Percentiles rank a stretch among this genome's conserved stretches.
Evolutionary conservation across 345 rosid species (phyloP).

Genomic region (Populus ilicifolia): DNA sequence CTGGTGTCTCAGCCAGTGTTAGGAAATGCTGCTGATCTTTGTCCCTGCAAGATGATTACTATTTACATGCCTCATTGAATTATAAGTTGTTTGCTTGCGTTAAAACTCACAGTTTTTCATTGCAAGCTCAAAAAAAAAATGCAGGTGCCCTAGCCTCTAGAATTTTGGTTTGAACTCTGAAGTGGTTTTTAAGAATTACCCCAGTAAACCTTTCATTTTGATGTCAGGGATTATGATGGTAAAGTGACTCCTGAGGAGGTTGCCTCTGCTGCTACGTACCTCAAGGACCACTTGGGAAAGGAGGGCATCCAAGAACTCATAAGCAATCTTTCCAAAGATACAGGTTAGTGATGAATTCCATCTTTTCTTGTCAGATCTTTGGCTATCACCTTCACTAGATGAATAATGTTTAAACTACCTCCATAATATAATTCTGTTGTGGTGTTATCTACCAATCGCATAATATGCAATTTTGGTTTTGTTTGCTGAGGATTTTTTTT

Average conservation of each 20-base stretch:
- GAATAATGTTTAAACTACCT: not conserved
- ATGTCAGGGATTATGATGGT: constrained; percentile 82
- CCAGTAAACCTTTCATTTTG: constrained; percentile 14
- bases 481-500: not conserved
- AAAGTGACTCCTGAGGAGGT: constrained; percentile 95
- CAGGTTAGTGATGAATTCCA: constrained; percentile 45
- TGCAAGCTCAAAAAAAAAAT: not conserved
- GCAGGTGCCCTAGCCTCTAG: not conserved
- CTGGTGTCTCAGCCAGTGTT: not conserved
- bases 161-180: not conserved
- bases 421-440: not conserved
- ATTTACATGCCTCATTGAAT: not conserved
- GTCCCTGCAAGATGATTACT: not conserved
- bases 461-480: not conserved
- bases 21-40: not conserved
- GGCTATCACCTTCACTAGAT: not conserved
- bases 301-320: constrained; percentile 91
- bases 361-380: not conserved
- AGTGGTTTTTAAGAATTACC: not conserved
- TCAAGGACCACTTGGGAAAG: constrained; percentile 78
- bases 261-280: constrained; percentile 76
- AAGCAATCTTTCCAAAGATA: constrained; percentile 79
- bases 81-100: not conserved
- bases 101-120: not conserved
- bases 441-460: not conserved